Evolutionary conservation across 306 rosid species (phyloP), one percentile per base, ranked within the genome.

Genomic region (Pyrus betulifolia): DNA sequence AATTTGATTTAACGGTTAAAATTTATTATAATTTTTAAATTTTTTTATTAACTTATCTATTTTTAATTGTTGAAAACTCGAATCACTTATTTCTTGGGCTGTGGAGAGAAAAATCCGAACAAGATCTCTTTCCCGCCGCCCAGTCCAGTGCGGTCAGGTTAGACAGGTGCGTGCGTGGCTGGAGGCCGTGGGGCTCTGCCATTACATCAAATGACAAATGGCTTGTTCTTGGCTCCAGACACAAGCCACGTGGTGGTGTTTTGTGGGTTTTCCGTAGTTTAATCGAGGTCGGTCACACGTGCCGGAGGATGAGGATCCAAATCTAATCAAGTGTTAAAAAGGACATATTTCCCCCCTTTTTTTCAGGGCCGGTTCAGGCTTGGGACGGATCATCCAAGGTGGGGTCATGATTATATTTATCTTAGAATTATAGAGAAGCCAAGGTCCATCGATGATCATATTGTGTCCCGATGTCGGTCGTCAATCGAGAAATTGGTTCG

Each of bases 201-300:
- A 17, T 72, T 27, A 21, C 35, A 9, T 28, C 21, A 59, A 28
- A 45, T 15, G 55, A 75, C 33, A 18, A 4, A 51, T 17, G 28
- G 58, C 69, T 69, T 49, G 88, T 80, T 67, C 83, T 81, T 83
- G 80, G 42, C 84, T 74, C 79, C 60, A 14, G 18, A 71, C 30
- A 76, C 79, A 90, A 85, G 89, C 85, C 90, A 73, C 84, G 84
- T 82, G 84, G 71, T 35, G 80, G 63, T 74, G 60, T 35, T 60
- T 66, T 31, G 55, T 51, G 55, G 8, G 55, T 30, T 18, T 18
- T 25, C 64, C 2, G n/a, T 64, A 17, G 1, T 33, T 66, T 69
- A 0, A 57, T 15, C 75, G 23, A 46, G 59, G 86, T 83, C 83
- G 85, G 91, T 80, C 74, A 84, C 89, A 82, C 81, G 87, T 80